Percentiles rank a stretch among this genome's conserved stretches.
Conservation (phyloP, 805 yeast species). For the Kodamaea restingae region DNA sequence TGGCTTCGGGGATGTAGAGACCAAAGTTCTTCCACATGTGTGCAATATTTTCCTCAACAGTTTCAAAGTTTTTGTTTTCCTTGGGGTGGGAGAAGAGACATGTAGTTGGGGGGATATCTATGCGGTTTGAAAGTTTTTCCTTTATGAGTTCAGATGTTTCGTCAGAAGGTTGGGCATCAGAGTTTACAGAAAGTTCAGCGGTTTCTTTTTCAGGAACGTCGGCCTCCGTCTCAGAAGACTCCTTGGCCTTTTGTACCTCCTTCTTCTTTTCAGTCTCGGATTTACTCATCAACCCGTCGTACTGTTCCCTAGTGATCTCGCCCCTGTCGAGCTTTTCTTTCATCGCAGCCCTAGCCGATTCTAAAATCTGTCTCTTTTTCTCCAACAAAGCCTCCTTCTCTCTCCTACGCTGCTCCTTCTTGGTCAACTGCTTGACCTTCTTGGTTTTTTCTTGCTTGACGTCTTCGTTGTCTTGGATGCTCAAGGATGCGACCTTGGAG, state of each 20-base stretch:
- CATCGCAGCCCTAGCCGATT: slow-evolving; percentile 43
- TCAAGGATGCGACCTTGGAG: slow-evolving; percentile 19
- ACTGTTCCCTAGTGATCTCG: slow-evolving; percentile 15
- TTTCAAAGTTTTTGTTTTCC: slow-evolving; percentile 27
- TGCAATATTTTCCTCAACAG: slow-evolving; percentile 43
- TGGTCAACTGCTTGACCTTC: slow-evolving; percentile 32
- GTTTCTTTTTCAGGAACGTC: slow-evolving; percentile 1
- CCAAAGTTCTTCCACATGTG: slow-evolving; percentile 86
- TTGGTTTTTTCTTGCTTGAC: slow-evolving; percentile 16
- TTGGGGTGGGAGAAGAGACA: slow-evolving; percentile 49
- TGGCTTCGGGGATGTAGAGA: slow-evolving; percentile 78
- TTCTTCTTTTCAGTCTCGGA: not conserved
- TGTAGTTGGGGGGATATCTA: slow-evolving; percentile 45
- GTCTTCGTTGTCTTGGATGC: slow-evolving; percentile 14
- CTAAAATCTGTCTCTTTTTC: slow-evolving; percentile 46
- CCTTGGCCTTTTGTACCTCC: not conserved
- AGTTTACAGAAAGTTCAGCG: slow-evolving; percentile 1
- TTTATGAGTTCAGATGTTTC: slow-evolving; percentile 37
- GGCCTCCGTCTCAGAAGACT: not conserved
- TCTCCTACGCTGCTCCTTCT: slow-evolving; percentile 48
- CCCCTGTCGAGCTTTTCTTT: slow-evolving; percentile 26
- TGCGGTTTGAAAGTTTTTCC: slow-evolving; percentile 42
- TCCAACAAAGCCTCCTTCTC: slow-evolving; percentile 48
- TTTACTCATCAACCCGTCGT: slow-evolving; percentile 10
- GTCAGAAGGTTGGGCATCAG: slow-evolving; percentile 15